Conservation (phyloP, 1,139 yeast species). For the Geotrichum australiense region DNA sequence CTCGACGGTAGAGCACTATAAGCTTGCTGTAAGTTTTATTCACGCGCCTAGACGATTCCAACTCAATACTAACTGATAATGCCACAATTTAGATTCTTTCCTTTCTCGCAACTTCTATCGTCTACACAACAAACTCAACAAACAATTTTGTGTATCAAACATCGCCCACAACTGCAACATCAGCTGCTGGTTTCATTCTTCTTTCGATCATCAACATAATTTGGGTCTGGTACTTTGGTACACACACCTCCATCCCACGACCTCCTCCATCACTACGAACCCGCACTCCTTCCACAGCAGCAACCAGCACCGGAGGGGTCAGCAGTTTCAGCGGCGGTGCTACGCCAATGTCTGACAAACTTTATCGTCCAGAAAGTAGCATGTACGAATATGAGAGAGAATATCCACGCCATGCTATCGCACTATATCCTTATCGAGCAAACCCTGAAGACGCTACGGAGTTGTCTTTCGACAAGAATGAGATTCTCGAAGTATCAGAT, state of each 20-base stretch:
- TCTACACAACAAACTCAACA: constrained; percentile 76
- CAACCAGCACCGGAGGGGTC: no score
- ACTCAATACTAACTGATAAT: neutral
- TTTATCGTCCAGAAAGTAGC: no score
- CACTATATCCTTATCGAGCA: constrained; percentile 29
- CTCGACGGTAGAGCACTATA: constrained; percentile 65
- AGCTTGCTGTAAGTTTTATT: constrained; percentile 42
- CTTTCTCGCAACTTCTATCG: constrained; percentile 49
- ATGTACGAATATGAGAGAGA: no score
- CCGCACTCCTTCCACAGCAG: no score
- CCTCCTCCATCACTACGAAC: neutral
- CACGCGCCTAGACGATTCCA: no score
- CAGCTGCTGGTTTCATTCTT: constrained; percentile 86
- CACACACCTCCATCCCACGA: constrained; percentile 18
- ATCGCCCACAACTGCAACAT: constrained; percentile 63
- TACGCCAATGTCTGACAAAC: no score
- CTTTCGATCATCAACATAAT: constrained; percentile 63
- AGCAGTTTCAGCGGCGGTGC: no score
- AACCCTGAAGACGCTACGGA: constrained; percentile 80
- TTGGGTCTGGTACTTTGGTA: constrained; percentile 79
- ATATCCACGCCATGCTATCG: constrained; percentile 80
- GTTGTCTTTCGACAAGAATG: constrained; percentile 84
- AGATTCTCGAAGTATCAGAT: constrained; percentile 82
- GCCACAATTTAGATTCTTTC: constrained; percentile 15
- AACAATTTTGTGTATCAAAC: constrained; percentile 68